Conservation (phyloP, 192 early-diverging fungal species). For the Umbelopsis sp. region DNA sequence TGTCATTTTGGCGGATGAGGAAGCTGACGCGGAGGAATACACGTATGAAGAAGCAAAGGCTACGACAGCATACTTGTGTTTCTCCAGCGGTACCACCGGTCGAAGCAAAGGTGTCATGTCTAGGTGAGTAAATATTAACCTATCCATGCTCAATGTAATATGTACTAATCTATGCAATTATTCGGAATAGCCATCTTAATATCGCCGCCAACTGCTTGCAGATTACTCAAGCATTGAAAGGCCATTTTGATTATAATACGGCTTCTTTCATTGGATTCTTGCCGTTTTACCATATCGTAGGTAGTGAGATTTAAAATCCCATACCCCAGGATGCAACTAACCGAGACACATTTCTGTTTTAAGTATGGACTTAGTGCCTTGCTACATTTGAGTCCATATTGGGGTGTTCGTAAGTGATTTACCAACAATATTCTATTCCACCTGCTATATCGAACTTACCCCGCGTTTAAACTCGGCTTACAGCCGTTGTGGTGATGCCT, state of each 20-base stretch:
- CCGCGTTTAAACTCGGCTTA: slow-evolving; percentile 44
- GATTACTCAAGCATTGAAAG: not conserved
- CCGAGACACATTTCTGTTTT: not conserved
- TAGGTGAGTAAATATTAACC: too few species aligned
- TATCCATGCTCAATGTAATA: not conserved
- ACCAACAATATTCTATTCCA: slow-evolving; percentile 27
- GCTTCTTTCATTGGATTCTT: slow-evolving; percentile 51
- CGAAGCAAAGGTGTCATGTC: slow-evolving; percentile 40
- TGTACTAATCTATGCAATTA: not conserved
- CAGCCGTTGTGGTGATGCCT: slow-evolving; percentile 69
- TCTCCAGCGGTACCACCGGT: slow-evolving; percentile 40
- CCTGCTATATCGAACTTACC: slow-evolving; percentile 38
- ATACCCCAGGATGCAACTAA: not conserved
- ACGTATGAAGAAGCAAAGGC: slow-evolving; percentile 31
- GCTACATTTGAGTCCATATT: slow-evolving; percentile 40
- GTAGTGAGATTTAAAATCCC: not conserved
- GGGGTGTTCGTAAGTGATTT: slow-evolving; percentile 28
- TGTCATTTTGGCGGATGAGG: slow-evolving; percentile 15
- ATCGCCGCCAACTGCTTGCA: not conserved
- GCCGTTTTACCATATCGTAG: slow-evolving; percentile 73
- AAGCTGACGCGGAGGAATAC: slow-evolving; percentile 22
- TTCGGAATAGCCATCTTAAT: not conserved
- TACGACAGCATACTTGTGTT: slow-evolving; percentile 29
- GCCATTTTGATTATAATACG: not conserved
- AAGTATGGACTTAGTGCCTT: slow-evolving; percentile 58